Evolutionary conservation across 1,284 basidiomycete species (phyloP).

Genomic region (Trichosporon faecale): DNA sequence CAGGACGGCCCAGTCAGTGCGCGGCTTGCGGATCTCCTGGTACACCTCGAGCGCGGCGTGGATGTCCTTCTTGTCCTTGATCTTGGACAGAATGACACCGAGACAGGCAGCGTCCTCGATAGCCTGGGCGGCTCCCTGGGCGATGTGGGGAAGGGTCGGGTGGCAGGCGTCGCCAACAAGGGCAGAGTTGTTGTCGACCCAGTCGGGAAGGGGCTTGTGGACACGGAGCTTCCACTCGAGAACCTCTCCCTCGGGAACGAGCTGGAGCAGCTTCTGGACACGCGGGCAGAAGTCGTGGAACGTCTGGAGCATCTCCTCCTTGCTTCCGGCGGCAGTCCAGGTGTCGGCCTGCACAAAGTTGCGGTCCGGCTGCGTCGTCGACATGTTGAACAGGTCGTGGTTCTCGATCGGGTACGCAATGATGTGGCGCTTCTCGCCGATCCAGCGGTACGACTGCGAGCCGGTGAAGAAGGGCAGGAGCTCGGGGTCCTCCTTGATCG

Average conservation of each 20-base stretch:
- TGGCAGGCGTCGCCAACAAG: conserved; percentile 46
- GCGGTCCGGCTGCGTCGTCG: conserved; percentile 49
- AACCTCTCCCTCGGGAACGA: conserved; percentile 47
- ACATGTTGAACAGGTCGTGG: conserved; percentile 48
- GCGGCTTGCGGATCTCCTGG: conserved; percentile 47
- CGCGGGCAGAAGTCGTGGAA: conserved; percentile 49
- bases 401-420: conserved; percentile 50
- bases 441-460: conserved; percentile 48
- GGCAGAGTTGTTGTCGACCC: conserved; percentile 42
- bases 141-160: conserved; percentile 45
- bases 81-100: conserved; percentile 45
- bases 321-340: conserved; percentile 48
- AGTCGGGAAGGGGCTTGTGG: conserved; percentile 44
- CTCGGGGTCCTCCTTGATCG: conserved; percentile 48
- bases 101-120: conserved; percentile 50
- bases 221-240: conserved; percentile 51
- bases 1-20: conserved; percentile 48
- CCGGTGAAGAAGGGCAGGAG: conserved; percentile 46
- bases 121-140: conserved; percentile 51
- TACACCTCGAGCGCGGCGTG: conserved; percentile 42
- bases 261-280: conserved; percentile 47
- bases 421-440: conserved; percentile 49
- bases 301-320: conserved; percentile 44
- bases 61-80: conserved; percentile 44
- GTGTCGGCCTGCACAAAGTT: conserved; percentile 43